Conservation (phyloP, 2,329 filamentous ascomycete genomes). For the Aspergillus sp. region DNA sequence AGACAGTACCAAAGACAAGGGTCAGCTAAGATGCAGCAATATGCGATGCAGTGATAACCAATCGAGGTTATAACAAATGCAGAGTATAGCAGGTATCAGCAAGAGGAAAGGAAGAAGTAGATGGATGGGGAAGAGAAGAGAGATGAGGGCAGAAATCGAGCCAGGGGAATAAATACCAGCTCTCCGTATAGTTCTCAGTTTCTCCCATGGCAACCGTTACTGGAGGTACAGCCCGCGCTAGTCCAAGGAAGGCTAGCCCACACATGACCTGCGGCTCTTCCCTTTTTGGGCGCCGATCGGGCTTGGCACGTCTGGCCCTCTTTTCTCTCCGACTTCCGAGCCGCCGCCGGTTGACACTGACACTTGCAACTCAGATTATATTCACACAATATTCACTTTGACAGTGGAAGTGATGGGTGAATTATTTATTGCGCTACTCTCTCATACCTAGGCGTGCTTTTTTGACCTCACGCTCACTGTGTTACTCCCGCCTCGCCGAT, state of each 20-base stretch:
- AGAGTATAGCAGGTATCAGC: conserved; percentile 26
- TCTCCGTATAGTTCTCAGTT: conserved; percentile 21
- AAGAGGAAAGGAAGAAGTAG: conserved; percentile 9
- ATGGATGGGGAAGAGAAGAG: conserved; percentile 17
- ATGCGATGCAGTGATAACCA: conserved; percentile 25
- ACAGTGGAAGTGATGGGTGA: background rate
- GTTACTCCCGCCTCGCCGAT: background rate
- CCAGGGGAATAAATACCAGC: conserved; percentile 41
- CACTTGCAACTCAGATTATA: background rate
- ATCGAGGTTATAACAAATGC: conserved; percentile 31
- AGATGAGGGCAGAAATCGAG: conserved; percentile 18
- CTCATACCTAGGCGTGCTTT: background rate
- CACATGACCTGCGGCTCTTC: conserved; percentile 45
- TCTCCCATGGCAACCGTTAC: conserved; percentile 45
- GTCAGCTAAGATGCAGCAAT: conserved; percentile 16
- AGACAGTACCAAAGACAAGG: conserved; percentile 13
- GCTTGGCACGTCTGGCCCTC: conserved; percentile 15
- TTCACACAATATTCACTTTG: background rate
- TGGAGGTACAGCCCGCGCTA: conserved; percentile 33
- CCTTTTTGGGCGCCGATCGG: conserved; percentile 50
- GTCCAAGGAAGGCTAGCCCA: conserved; percentile 44
- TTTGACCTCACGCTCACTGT: background rate
- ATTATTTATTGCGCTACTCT: background rate
- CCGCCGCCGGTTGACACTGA: background rate
- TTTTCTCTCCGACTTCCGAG: background rate